Evolutionary conservation across 2,329 filamentous ascomycete species (phyloP), one percentile per base, ranked within the genome.

Genomic region (Geosmithia putterillii): DNA sequence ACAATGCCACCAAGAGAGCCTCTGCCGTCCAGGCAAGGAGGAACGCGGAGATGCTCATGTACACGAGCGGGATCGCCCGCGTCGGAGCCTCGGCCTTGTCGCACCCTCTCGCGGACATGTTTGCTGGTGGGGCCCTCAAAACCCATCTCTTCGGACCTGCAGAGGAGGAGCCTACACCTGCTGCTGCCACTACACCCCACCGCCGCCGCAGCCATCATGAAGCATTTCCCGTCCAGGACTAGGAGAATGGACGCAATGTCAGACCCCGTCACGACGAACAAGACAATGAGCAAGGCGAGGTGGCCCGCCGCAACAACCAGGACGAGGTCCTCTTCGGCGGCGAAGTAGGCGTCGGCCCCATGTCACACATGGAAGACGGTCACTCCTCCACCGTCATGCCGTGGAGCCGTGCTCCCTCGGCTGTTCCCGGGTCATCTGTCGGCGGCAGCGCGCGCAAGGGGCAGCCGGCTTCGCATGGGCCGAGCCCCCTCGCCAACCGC

Each of bases 341-440:
- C 18, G 61, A 69, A 17, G 57, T 60, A 1, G 57, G 64, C 40
- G 61, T 82, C 18, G 87, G 1, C 74, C 69, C 1, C 71, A 75
- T 1, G 73, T 76, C 10, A 4, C 6, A 9, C 7, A 71, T 92
- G 43, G 75, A 77, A 4, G 83, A 94, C 46, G 74, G 81, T 43
- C 73, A 74, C 39, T 72, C 69, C 1, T 72, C 68, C 2, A 68
- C 66, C 15, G 57, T 71, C 44, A 61, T 70, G 54, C 73, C 73
- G 4, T 76, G 73, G 73, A 73, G 70, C 47, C 68, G 67, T 3
- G 48, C 54, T 10, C 63, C 61, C 3, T 75, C 71, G 0, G 54
- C 59, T 3, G 56, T 68, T 1, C 71, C 67, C 0, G 64, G 65
- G 12, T 76, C 73, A 0, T 68, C 66, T 3, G 52, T 65, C 32